These are phyloP conservation scores for Colletotrichum zoysiae DNA, from an alignment of 2,329 filamentous ascomycete species.

Conservation along the genomic window DNA sequence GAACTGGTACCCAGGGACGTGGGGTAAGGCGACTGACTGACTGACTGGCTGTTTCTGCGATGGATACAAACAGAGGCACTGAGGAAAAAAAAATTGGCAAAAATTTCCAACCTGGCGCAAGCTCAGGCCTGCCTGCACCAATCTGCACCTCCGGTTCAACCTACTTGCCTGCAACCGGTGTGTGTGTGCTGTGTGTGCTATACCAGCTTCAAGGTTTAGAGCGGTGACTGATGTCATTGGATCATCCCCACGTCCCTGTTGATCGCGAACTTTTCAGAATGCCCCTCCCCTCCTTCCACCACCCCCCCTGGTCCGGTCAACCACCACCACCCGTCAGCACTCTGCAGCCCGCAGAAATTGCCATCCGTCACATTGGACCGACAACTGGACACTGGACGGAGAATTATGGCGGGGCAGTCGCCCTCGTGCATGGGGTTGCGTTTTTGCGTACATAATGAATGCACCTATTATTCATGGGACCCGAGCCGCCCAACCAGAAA, in stretches of 20 bases:
- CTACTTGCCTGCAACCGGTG: not conserved
- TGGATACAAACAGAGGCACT: not conserved
- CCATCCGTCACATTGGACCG: conserved; percentile 1
- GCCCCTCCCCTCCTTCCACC: not conserved
- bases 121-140: conserved; percentile 13
- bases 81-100: not conserved
- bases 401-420: conserved; percentile 13
- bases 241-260: conserved; percentile 35
- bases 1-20: conserved; percentile 14
- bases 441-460: not conserved
- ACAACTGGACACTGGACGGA: not conserved
- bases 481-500: conserved; percentile 21
- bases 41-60: too few species aligned
- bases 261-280: conserved; percentile 36
- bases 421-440: conserved; percentile 7
- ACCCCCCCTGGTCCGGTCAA: not conserved
- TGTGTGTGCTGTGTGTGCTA: not conserved
- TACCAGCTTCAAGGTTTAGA: conserved; percentile 11
- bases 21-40: conserved; percentile 3
- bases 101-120: conserved; percentile 11
- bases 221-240: conserved; percentile 40
- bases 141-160: not conserved
- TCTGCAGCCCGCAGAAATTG: not conserved
- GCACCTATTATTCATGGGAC: not conserved
- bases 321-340: not conserved